Base-by-base conservation (phyloP, 164 flowering plant species). In the Berberis thunbergii region DNA sequence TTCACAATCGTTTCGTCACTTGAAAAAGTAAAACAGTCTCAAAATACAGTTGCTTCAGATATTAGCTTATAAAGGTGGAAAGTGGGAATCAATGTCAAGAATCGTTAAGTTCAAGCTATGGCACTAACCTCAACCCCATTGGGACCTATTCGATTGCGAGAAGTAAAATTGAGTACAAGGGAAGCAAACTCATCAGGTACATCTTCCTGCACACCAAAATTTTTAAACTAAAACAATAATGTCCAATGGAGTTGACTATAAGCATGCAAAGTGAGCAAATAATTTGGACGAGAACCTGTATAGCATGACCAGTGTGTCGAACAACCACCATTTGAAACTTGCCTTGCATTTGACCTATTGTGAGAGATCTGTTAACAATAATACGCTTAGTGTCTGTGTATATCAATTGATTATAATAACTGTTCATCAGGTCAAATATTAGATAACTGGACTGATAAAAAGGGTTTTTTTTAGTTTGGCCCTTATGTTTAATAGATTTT, bases 321-420 rank as follows among this genome's bases (percentile, higher is more conserved):
- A 94, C 96, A 45, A 94, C 89, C 64, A 88, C 86, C 97, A 91
- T 87, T 69, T 94, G 98, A 67, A 87, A 94, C 77, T 94, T 94
- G 46, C 98, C 98, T 84, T 94, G 98, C 98, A 94, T 94, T 80
- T 94, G 98, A 62, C 98, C 98, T 60, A 94, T 91, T 52, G 98
- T 94, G 59, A 94, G 89, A 64, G 93, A 43, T 75, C 97, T 94
- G 87, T 64, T 38, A 67, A 43, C 67, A 53, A 26, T 26, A 26
- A 26, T 26, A 26, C 26, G 26, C 26, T 26, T 26, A 26, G 26
- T 26, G 26, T 26, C 26, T 26, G 26, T 26, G 26, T 26, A 26
- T 26, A 26, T 26, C 26, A 26, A 26, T 26, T 26, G 26, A 26
- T 26, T 26, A 26, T 26, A 26, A 26, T 26, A 26, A 26, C 26